These are phyloP conservation scores for Pseudogymnoascus sp. DNA, from an alignment of 2,329 filamentous ascomycete genomes.

Conservation along the genomic window DNA sequence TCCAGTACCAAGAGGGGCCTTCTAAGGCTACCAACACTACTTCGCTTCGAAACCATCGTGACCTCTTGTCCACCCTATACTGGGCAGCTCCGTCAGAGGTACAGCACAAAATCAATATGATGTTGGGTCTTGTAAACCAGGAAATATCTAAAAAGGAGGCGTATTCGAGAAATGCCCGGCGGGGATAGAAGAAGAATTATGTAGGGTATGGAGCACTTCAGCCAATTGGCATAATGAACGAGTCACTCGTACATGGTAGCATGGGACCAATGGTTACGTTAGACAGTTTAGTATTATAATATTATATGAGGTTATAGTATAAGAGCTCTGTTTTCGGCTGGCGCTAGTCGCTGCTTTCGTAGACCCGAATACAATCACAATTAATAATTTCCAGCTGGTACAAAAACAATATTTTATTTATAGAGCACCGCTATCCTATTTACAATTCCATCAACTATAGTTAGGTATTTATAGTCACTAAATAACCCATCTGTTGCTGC, in stretches of 20 bases:
- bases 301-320: too few species aligned
- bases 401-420: neutral
- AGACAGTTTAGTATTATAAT: neutral
- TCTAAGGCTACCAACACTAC: conserved; percentile 53
- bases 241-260: neutral
- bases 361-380: too few species aligned
- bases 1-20: conserved; percentile 55
- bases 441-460: neutral
- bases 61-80: conserved; percentile 57
- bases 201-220: neutral
- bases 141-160: neutral
- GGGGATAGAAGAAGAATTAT: neutral
- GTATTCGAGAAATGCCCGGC: neutral
- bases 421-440: neutral
- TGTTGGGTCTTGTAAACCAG: conserved; percentile 47
- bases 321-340: too few species aligned
- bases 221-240: neutral
- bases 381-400: neutral
- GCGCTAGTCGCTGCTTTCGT: too few species aligned
- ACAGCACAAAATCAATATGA: conserved; percentile 43
- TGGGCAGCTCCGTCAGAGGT: conserved; percentile 51
- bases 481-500: neutral
- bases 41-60: conserved; percentile 59
- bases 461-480: neutral
- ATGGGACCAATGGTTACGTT: neutral